These are phyloP conservation scores for Aspergillus thermomutatus DNA, from an alignment of 2,329 filamentous ascomycete genomes.

Conservation along the genomic window DNA sequence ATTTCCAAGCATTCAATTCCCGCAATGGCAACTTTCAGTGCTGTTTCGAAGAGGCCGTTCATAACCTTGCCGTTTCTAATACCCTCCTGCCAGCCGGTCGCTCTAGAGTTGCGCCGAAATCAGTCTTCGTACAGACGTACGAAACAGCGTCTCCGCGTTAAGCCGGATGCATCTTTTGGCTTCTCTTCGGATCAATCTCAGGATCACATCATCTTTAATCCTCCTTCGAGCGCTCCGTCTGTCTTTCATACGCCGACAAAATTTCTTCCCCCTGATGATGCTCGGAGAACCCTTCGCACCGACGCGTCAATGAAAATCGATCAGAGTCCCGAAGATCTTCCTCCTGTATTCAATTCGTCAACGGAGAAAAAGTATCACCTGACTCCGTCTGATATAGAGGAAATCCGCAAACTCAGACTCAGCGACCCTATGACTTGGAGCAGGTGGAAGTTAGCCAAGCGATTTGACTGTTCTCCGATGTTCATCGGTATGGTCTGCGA, in stretches of 20 bases:
- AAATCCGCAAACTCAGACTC: constrained; percentile 55
- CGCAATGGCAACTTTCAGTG: constrained; percentile 29
- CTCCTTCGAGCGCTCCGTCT: constrained; percentile 60
- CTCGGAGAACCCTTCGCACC: constrained; percentile 48
- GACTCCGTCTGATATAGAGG: constrained; percentile 52
- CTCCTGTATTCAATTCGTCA: constrained; percentile 48
- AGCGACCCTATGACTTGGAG: constrained; percentile 60
- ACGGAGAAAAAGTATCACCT: constrained; percentile 62
- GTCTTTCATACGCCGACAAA: constrained; percentile 63
- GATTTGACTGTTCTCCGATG: constrained; percentile 60
- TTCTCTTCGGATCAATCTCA: constrained; percentile 34
- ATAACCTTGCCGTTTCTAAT: constrained; percentile 38
- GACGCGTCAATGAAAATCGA: constrained; percentile 21
- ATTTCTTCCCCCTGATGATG: constrained; percentile 60
- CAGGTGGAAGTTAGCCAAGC: constrained; percentile 56
- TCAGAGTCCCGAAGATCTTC: constrained; percentile 33
- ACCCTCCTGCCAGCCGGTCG: constrained; percentile 34
- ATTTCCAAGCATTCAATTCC: neutral
- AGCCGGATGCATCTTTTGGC: constrained; percentile 51
- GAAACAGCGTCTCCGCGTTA: constrained; percentile 50
- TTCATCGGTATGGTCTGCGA: constrained; percentile 60
- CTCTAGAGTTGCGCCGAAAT: constrained; percentile 37
- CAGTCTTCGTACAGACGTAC: constrained; percentile 51
- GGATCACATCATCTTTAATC: constrained; percentile 63
- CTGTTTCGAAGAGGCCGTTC: constrained; percentile 32